These are phyloP conservation scores for Pseudocercospora musae DNA, from an alignment of 2,329 filamentous ascomycete genomes.

Conservation along the genomic window DNA sequence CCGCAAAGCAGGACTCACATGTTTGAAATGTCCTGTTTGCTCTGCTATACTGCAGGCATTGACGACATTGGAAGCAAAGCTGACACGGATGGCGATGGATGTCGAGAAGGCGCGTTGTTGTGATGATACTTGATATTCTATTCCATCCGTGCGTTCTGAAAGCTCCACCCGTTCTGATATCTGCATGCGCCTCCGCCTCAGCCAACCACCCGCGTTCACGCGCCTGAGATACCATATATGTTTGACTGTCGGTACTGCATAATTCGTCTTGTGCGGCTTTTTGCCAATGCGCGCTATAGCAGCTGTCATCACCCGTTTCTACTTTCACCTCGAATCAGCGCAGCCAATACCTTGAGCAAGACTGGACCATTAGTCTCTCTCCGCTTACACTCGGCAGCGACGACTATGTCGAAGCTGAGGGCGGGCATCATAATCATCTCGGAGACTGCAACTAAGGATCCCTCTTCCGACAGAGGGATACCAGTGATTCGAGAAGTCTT, in stretches of 20 bases:
- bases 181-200: not conserved
- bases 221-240: not conserved
- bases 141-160: not conserved
- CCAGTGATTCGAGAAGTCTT: slow-evolving; percentile 67
- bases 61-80: not conserved
- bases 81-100: not conserved
- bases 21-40: not conserved
- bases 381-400: not conserved
- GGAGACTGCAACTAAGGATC: slow-evolving; percentile 78
- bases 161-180: not conserved
- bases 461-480: slow-evolving; percentile 72
- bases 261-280: not conserved
- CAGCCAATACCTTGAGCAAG: not conserved
- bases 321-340: not conserved
- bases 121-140: not conserved
- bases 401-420: slow-evolving; percentile 48
- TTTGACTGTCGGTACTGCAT: not conserved
- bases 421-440: slow-evolving; percentile 84
- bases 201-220: not conserved
- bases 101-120: not conserved
- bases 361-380: not conserved
- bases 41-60: not conserved
- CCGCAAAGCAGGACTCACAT: not conserved
- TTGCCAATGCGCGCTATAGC: not conserved
- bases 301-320: not conserved